Evolutionary conservation across 352 stramenopile genomes (phyloP).

Genomic region (Phytophthora fragariaefolia): DNA sequence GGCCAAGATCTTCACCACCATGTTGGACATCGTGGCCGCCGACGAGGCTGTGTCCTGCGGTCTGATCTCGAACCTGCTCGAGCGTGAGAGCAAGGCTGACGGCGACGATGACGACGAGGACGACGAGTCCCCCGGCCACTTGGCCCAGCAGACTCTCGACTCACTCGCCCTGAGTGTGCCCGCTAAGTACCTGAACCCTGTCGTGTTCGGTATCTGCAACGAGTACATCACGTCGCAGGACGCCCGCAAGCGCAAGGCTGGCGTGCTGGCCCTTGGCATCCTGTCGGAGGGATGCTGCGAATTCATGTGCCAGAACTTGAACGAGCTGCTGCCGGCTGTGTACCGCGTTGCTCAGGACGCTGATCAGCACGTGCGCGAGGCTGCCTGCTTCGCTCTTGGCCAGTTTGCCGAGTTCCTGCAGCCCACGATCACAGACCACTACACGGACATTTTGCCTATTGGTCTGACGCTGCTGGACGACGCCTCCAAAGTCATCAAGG

Average conservation of each 20-base stretch:
- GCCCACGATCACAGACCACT: slow-evolving; percentile 96
- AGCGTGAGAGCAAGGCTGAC: slow-evolving; percentile 64
- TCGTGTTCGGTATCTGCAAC: slow-evolving; percentile 81
- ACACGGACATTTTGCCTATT: slow-evolving; percentile 96
- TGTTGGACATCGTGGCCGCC: slow-evolving; percentile 83
- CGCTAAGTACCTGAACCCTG: slow-evolving; percentile 82
- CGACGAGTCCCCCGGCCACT: slow-evolving; percentile 79
- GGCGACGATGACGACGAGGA: slow-evolving; percentile 78
- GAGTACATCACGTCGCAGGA: slow-evolving; percentile 93
- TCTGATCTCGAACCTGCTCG: slow-evolving; percentile 83
- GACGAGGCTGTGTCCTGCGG: slow-evolving; percentile 85
- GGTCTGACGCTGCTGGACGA: slow-evolving; percentile 97
- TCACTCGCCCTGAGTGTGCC: slow-evolving; percentile 81
- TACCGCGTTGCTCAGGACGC: slow-evolving; percentile 91
- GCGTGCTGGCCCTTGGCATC: slow-evolving; percentile 96
- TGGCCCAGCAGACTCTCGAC: slow-evolving; percentile 88
- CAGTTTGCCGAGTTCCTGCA: slow-evolving; percentile 99
- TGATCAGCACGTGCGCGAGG: slow-evolving; percentile 95
- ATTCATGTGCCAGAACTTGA: slow-evolving; percentile 95
- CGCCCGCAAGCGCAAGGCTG: slow-evolving; percentile 94
- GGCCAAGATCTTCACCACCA: slow-evolving; percentile 85
- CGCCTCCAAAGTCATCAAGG: slow-evolving; percentile 93
- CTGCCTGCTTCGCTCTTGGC: slow-evolving; percentile 97
- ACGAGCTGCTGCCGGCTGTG: slow-evolving; percentile 93
- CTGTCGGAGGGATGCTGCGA: slow-evolving; percentile 97